Base-by-base conservation (phyloP, 768 basidiomycete genomes). In the Termitomyces sp. region DNA sequence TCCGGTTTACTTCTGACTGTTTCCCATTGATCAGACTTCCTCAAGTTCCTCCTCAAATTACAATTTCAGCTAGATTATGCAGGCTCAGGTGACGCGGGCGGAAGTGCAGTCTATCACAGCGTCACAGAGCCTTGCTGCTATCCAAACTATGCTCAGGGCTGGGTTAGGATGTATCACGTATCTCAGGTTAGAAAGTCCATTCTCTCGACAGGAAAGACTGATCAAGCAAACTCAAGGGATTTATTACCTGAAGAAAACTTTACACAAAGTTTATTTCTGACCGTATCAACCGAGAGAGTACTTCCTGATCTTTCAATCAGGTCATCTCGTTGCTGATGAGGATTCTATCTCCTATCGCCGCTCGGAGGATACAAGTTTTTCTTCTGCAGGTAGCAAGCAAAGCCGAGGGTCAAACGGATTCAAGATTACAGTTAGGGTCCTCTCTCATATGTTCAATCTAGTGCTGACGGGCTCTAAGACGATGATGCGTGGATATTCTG, bases 181-280 rank as follows among this genome's bases (percentile, higher is more conserved):
- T 69, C 71, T 92, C 57, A 82, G 90, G 90, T 84, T 62, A 33
- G 58, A 41, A 10, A 28, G 3, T 36, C 18, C 18, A 15, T 22
- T 51, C 51, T 49, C 24, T 2, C 16, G 5, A 18, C 34, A 39
- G n/a, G 9, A 9, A 9, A 51, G 18, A 18, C 6, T 29, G 2
- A 48, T 45, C 7, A 54, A 15, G 4, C 13, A 28, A 39, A 33
- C 46, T 34, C 2, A 51, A 92, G 90, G 66, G 86, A 89, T 64
- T 69, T 92, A 9, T 77, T 92, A 9, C 90, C 90, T 6, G 83
- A 84, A 42, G 90, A 92, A 54, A 92, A 92, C 66, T 92, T 92
- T 65, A 78, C 79, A 12, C 80, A 84, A 68, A 84, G 89, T 87
- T 60, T 52, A 71, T 58, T 24, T 24, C n/a, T 12, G 16, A 34